Base-by-base conservation (phyloP, 108 stramenopile genomes). In the Cyclotella choctawhatcheeana region DNA sequence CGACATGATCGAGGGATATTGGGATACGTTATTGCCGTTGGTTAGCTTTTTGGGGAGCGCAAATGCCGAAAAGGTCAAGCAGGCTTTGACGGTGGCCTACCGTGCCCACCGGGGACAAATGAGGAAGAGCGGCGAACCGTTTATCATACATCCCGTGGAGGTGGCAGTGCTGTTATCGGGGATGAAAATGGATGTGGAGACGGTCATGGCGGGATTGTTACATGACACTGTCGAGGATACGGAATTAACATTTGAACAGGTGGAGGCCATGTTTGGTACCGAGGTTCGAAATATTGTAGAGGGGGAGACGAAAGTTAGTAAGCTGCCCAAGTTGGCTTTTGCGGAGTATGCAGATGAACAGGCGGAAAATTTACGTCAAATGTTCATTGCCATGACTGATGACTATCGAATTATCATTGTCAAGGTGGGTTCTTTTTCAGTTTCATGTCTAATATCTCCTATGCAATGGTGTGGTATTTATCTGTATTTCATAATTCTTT, bases 141-240 rank as follows among this genome's bases (percentile, higher is more conserved):
- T 90, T 63, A 95, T 98, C 71, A 85, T 94, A 43, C 97, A 98
- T 82, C 97, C 97, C 2, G 95, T 98, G 32, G 91, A 91, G 77
- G 95, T 97, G 66, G 84, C 92, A 35, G 27, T 85, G 50, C 71
- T 97, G 26, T 73, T 98, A 44, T 84, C 92, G 24, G 91, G 86
- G 45, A 88, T 98, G 59, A 92, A 88, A 63, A 96, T 97, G 96
- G 96, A 97, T 73, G 91, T 76, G 0, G 93, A 93, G 37, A 93
- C 96, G 25, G 87, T 98, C 55, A 91, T 93, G 78, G 93, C 97
- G 33, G 97, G 96, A 3, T 74, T 98, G n/a, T 84, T 98, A 2
- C 97, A 98, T 81, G 97, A 98, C 84, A 98, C 97, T 8, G 97
- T 97, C 32, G 97, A 98, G 77, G 97, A 98, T 82, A 98, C 97